These are phyloP conservation scores for Huiozyma sinensis DNA, from an alignment of 805 yeast species.

Conservation along the genomic window DNA sequence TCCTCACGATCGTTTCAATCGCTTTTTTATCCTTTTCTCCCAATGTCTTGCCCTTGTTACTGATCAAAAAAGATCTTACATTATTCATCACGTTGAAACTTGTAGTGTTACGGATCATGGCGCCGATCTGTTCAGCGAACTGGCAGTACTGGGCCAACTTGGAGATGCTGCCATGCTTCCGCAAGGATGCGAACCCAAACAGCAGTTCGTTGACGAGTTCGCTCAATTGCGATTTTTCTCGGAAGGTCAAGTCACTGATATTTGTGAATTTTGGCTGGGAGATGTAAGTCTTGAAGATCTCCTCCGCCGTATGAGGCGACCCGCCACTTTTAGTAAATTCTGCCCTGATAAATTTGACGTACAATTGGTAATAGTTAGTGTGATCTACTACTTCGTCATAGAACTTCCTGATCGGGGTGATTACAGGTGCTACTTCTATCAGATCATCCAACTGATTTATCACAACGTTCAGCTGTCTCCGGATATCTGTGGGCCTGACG, in stretches of 20 bases:
- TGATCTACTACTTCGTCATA: slow-evolving; percentile 15
- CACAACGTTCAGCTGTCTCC: background rate
- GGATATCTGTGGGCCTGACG: background rate
- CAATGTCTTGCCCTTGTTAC: background rate
- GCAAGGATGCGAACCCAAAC: background rate
- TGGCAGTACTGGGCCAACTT: background rate
- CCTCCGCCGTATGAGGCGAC: slow-evolving; percentile 14
- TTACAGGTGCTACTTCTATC: slow-evolving; percentile 13
- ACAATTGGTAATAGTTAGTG: slow-evolving; percentile 10
- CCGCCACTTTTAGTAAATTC: slow-evolving; percentile 17
- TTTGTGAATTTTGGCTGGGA: slow-evolving; percentile 3
- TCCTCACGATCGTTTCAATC: background rate
- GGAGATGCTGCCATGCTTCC: background rate
- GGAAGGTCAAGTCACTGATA: background rate
- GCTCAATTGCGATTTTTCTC: background rate
- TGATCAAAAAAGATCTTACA: background rate
- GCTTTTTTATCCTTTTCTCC: background rate
- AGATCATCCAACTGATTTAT: slow-evolving; percentile 14
- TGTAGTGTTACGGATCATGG: background rate
- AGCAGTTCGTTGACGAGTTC: slow-evolving; percentile 2
- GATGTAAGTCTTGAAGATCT: slow-evolving; percentile 14
- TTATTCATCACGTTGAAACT: background rate
- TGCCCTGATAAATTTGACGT: slow-evolving; percentile 16
- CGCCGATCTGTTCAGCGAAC: background rate
- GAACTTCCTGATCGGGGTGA: slow-evolving; percentile 12